These are phyloP conservation scores for Vaccinium vitisidaea DNA, from an alignment of 148 eudicot genomes.

Conservation along the genomic window DNA sequence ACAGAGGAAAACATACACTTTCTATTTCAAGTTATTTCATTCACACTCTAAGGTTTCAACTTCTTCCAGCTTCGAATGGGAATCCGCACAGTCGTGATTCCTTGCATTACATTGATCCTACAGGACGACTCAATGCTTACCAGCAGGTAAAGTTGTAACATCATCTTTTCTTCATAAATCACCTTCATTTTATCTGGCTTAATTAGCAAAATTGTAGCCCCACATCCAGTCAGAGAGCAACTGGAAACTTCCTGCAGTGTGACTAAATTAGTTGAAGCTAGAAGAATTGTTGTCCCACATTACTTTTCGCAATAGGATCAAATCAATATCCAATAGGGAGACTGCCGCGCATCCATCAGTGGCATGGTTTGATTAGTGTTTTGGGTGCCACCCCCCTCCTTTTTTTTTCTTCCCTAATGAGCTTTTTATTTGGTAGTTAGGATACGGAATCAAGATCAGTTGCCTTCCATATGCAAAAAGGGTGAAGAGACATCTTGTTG, in stretches of 20 bases:
- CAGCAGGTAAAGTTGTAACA: constrained; percentile 56
- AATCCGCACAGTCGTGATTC: constrained; percentile 61
- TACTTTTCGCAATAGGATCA: background rate
- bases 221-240: too few relatives aligned
- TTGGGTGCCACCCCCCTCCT: background rate
- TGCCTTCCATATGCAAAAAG: background rate
- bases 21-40: background rate
- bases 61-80: constrained; percentile 79
- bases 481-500: background rate
- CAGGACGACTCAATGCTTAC: constrained; percentile 81
- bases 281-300: background rate
- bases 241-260: background rate
- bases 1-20: background rate
- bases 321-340: background rate
- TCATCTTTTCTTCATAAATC: background rate
- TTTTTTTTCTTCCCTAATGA: background rate
- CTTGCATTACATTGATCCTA: constrained; percentile 84
- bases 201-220: background rate
- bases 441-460: background rate
- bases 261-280: background rate
- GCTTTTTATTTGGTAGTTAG: background rate
- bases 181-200: background rate
- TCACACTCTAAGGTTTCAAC: background rate
- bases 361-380: background rate
- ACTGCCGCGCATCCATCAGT: background rate